Evolutionary conservation across 139 green algal species (phyloP).

Genomic region (Chlamydomonas applanata): DNA sequence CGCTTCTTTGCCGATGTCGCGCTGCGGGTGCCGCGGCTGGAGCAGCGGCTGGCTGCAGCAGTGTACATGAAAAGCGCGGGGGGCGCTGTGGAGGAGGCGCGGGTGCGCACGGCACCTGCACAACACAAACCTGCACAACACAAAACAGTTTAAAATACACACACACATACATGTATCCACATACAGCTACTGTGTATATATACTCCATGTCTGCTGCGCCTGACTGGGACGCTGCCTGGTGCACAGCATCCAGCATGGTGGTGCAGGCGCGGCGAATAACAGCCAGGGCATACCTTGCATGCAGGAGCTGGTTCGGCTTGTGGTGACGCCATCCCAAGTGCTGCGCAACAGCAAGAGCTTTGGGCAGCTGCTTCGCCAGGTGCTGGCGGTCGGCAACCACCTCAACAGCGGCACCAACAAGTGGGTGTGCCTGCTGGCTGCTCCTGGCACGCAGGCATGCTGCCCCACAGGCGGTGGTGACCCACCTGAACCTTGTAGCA

Average conservation of each 20-base stretch:
- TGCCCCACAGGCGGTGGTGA: no score
- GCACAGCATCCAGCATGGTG: no score
- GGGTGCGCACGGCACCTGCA: background rate
- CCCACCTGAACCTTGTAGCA: no score
- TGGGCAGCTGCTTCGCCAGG: conserved; percentile 14
- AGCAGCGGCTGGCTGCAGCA: conserved; percentile 65
- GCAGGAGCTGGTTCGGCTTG: background rate
- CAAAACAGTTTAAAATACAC: no score
- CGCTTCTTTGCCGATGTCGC: conserved; percentile 76
- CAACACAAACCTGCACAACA: no score
- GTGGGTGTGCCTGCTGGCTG: background rate
- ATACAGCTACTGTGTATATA: no score
- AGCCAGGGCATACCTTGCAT: no score
- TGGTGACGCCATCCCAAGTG: background rate
- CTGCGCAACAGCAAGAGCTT: conserved; percentile 14
- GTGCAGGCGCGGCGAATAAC: no score
- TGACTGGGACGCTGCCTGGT: no score
- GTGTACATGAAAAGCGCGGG: conserved; percentile 62
- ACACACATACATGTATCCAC: no score
- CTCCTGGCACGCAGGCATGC: background rate
- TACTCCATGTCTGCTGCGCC: no score
- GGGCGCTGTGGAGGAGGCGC: conserved; percentile 25
- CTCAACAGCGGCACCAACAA: conserved; percentile 38
- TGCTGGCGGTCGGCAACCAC: conserved; percentile 34
- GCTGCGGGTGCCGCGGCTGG: conserved; percentile 60